A percentile compares a stretch with the other conserved stretches of the same genome.
phyloP scores from a whole-genome alignment of 176 grass and related monocot genomes.

The Thalia dealbata region DNA sequence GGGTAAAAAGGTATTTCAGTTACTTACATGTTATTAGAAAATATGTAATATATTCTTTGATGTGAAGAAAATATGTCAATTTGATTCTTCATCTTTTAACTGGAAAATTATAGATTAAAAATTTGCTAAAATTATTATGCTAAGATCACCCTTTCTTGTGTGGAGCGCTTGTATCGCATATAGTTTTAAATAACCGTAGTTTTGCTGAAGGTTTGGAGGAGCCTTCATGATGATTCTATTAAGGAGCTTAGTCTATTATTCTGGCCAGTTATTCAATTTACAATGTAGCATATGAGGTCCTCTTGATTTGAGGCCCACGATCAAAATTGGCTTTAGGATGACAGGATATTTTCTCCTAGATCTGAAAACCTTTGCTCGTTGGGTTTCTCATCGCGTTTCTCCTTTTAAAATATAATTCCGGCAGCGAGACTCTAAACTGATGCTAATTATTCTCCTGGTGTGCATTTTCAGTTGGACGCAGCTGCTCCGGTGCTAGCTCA shows the following conservation, averaged over 20 bases:
- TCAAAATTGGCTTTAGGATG: not conserved
- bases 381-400: not conserved
- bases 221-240: not conserved
- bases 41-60: too few relatives aligned
- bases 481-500: slow-evolving; percentile 67
- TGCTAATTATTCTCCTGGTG: not conserved
- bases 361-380: not conserved
- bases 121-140: too few relatives aligned
- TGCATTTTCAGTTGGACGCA: slow-evolving; percentile 60
- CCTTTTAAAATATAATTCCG: too few relatives aligned
- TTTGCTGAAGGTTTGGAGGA: too few relatives aligned
- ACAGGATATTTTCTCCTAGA: not conserved
- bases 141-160: too few relatives aligned
- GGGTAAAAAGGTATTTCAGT: too few relatives aligned
- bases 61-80: too few relatives aligned
- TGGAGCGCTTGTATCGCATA: too few relatives aligned
- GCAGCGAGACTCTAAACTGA: slow-evolving; percentile 18
- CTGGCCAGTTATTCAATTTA: not conserved
- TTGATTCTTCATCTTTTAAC: too few relatives aligned
- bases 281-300: not conserved
- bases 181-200: not conserved
- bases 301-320: not conserved
- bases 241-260: not conserved
- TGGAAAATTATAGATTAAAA: not conserved
- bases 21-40: too few relatives aligned